A percentile compares a stretch with the other conserved stretches of the same genome.
phyloP scores from a whole-genome alignment of 768 basidiomycete genomes.

The Chiua virens region DNA sequence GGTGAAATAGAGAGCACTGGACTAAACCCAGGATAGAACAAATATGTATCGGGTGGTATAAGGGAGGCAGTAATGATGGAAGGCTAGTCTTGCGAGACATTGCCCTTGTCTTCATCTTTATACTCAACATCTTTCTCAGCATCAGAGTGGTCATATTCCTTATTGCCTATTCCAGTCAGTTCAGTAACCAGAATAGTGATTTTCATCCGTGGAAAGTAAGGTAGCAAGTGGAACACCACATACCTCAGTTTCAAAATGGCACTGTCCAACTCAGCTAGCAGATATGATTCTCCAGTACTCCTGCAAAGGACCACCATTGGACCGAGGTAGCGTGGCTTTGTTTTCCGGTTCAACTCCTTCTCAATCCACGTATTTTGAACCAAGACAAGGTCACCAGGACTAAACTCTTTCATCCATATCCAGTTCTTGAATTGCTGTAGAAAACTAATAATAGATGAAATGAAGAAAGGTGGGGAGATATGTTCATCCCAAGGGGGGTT shows the following conservation, averaged over 20 bases:
- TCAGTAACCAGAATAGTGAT: not conserved
- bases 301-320: conserved; percentile 24
- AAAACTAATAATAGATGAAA: too few relatives aligned
- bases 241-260: conserved; percentile 9
- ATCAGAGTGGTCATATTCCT: too few relatives aligned
- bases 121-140: too few relatives aligned
- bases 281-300: conserved; percentile 23
- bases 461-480: too few relatives aligned
- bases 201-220: conserved; percentile 6
- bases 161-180: not conserved
- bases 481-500: too few relatives aligned
- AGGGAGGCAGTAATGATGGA: too few relatives aligned
- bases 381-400: not conserved
- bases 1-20: not conserved
- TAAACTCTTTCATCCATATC: too few relatives aligned
- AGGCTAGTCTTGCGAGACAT: too few relatives aligned
- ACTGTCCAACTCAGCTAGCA: conserved; percentile 28
- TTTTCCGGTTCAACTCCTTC: conserved; percentile 22
- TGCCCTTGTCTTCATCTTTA: too few relatives aligned
- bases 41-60: too few relatives aligned
- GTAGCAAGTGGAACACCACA: conserved; percentile 23
- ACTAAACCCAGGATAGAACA: not conserved
- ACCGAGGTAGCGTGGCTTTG: conserved; percentile 23
- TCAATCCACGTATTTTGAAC: not conserved
- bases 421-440: too few relatives aligned